phyloP scores from a whole-genome alignment of 1,284 basidiomycete genomes.

The Flammula alnicola region DNA sequence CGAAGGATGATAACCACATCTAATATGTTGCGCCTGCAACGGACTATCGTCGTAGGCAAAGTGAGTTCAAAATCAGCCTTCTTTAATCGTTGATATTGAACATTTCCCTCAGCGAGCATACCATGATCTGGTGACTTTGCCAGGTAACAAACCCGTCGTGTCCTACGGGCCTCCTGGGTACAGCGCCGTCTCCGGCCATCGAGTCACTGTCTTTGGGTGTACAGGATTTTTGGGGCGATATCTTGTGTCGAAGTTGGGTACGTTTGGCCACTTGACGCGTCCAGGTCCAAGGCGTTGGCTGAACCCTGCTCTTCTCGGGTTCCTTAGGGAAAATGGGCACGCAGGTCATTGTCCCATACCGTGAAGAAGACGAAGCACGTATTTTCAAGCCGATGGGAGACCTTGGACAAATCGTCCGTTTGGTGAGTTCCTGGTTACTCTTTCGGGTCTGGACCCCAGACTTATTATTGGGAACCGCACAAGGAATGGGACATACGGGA shows the following conservation, averaged over 20 bases:
- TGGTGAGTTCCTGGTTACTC: conserved; percentile 58
- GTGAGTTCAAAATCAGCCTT: conserved; percentile 33
- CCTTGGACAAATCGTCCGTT: conserved; percentile 93
- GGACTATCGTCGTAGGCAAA: conserved; percentile 48
- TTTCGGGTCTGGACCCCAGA: conserved; percentile 4
- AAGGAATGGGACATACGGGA: conserved; percentile 95
- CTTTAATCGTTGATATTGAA: conserved; percentile 3
- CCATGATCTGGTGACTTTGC: conserved; percentile 70
- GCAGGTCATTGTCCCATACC: conserved; percentile 94
- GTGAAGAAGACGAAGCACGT: conserved; percentile 94
- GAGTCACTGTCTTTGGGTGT: conserved; percentile 96
- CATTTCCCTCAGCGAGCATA: conserved; percentile 59
- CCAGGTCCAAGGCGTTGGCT: conserved; percentile 6
- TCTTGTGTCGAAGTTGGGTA: conserved; percentile 90
- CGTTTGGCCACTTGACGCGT: conserved; percentile 30
- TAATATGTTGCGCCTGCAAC: conserved; percentile 55
- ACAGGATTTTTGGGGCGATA: conserved; percentile 97
- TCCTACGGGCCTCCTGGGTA: conserved; percentile 83
- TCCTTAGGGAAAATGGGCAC: conserved; percentile 84
- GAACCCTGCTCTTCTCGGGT: conserved; percentile 16
- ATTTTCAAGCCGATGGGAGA: conserved; percentile 94
- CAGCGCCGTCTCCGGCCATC: conserved; percentile 86
- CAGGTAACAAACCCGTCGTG: conserved; percentile 68
- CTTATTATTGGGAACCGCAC: conserved; percentile 11
- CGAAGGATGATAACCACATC: conserved; percentile 51